These are phyloP conservation scores for Trypanosoma caninum DNA, from an alignment of 208 protist species.

Conservation along the genomic window DNA sequence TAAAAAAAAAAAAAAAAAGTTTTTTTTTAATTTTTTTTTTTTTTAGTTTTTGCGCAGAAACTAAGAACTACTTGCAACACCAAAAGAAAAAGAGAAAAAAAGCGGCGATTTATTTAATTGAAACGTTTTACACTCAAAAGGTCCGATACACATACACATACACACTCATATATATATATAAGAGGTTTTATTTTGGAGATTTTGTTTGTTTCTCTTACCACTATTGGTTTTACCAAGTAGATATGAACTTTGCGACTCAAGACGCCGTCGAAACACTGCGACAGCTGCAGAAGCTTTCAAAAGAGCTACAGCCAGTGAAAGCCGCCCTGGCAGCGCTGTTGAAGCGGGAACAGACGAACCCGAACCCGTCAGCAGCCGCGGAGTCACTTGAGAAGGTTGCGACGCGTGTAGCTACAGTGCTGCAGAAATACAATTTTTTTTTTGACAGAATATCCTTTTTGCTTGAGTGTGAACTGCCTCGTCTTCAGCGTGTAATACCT, in stretches of 20 bases:
- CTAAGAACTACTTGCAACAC: neutral
- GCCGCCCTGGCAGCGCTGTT: slow-evolving; percentile 53
- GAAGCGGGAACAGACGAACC: slow-evolving; percentile 56
- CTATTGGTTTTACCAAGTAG: neutral
- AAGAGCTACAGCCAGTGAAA: slow-evolving; percentile 78
- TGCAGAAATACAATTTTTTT: slow-evolving; percentile 46
- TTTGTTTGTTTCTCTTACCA: slow-evolving; percentile 19
- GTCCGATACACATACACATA: no score
- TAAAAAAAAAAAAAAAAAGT: neutral
- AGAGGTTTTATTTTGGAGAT: no score
- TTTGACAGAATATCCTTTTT: slow-evolving; percentile 34
- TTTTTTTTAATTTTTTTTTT: neutral
- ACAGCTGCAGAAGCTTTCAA: slow-evolving; percentile 70
- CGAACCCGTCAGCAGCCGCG: slow-evolving; percentile 44
- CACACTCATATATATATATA: no score
- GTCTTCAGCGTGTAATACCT: slow-evolving; percentile 40
- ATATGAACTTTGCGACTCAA: slow-evolving; percentile 36
- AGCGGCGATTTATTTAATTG: no score
- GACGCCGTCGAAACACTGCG: slow-evolving; percentile 63
- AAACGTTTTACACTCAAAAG: no score
- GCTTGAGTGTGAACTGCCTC: slow-evolving; percentile 38
- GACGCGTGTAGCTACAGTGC: slow-evolving; percentile 44
- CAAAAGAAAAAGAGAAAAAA: slow-evolving; percentile 1
- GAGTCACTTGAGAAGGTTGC: slow-evolving; percentile 72
- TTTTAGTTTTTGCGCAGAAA: neutral